Percentiles rank a stretch among this genome's conserved stretches.
Evolutionary conservation across 257 asterid genomes (phyloP).

Genomic region (Solanum peruvianum): DNA sequence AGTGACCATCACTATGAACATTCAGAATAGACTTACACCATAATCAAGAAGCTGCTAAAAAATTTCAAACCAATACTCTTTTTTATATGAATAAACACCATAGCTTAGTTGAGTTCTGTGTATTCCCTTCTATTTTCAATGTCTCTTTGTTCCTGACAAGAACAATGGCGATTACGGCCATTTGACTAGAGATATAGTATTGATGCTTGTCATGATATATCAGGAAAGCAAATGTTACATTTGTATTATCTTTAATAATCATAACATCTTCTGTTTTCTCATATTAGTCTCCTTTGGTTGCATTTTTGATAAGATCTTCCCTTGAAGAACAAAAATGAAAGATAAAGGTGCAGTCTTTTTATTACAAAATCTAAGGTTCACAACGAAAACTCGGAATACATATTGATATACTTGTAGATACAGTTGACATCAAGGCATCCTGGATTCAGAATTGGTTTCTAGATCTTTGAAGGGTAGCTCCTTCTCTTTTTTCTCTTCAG

Average conservation of each 20-base stretch:
- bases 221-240: neutral
- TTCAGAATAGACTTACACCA: conserved; percentile 3
- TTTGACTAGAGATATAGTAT: neutral
- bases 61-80: neutral
- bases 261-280: neutral
- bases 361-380: neutral
- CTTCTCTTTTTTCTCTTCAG: neutral
- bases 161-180: neutral
- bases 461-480: neutral
- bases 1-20: conserved; percentile 13
- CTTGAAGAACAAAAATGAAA: neutral
- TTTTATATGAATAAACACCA: neutral
- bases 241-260: neutral
- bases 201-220: neutral
- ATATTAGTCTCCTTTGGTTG: neutral
- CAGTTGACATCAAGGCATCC: neutral
- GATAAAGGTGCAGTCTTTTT: neutral
- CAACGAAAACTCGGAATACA: neutral
- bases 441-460: neutral
- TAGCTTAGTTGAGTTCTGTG: neutral
- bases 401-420: neutral
- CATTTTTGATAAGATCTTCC: neutral
- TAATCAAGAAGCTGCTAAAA: neutral
- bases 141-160: neutral
- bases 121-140: neutral